A percentile compares a stretch with the other conserved stretches of the same genome.
These are phyloP conservation scores for Candida xiaguanensis DNA, from an alignment of 805 yeast species.

Conservation along the genomic window DNA sequence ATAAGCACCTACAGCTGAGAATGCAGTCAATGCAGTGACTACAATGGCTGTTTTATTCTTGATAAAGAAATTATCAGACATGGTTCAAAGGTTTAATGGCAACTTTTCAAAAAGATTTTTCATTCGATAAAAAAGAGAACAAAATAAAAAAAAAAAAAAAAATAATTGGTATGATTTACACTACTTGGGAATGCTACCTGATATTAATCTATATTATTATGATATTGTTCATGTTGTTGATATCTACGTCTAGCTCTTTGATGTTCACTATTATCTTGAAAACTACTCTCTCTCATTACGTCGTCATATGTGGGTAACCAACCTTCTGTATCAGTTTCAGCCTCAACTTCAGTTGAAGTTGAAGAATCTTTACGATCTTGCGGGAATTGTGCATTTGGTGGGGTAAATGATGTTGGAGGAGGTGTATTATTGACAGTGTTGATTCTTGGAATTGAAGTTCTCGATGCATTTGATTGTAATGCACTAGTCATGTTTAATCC, in stretches of 20 bases:
- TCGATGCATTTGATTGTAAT: constrained; percentile 23
- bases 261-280: constrained; percentile 31
- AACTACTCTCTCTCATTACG: constrained; percentile 26
- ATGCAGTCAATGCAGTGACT: constrained; percentile 60
- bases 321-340: background rate
- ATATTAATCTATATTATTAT: constrained; percentile 16
- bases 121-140: constrained; percentile 4
- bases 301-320: constrained; percentile 36
- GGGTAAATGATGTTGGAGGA: background rate
- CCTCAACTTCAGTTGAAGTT: background rate
- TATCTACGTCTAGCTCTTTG: constrained; percentile 30
- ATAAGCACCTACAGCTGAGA: constrained; percentile 62
- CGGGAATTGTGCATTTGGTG: constrained; percentile 1
- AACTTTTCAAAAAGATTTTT: constrained; percentile 6
- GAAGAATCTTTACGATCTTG: constrained; percentile 2
- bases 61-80: constrained; percentile 36
- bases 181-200: background rate
- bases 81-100: constrained; percentile 3
- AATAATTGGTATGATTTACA: background rate
- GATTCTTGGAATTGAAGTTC: constrained; percentile 15
- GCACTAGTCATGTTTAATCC: constrained; percentile 26
- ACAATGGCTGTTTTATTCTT: constrained; percentile 61
- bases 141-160: background rate
- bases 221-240: constrained; percentile 28
- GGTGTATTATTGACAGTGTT: constrained; percentile 1